Percentiles rank a stretch among this genome's conserved stretches.
Conservation (phyloP, 371 early-diverging fungal species). For the Actinomucor elegans region DNA sequence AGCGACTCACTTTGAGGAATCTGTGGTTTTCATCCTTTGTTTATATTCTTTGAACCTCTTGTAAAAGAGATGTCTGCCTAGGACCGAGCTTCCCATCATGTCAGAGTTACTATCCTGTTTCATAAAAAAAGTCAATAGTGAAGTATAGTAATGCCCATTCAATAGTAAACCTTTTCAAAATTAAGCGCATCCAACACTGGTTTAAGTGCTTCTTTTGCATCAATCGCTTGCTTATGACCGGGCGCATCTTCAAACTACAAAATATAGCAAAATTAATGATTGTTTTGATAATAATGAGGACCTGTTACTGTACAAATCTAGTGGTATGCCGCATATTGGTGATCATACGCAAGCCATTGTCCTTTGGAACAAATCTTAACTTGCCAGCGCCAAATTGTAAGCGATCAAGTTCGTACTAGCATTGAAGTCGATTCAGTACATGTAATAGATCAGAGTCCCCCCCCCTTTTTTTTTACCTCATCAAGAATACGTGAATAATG, state of each 20-base stretch:
- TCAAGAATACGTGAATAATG: background rate
- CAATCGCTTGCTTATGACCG: background rate
- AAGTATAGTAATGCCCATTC: background rate
- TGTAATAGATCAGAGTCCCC: too few species aligned
- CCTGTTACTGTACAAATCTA: constrained; percentile 10
- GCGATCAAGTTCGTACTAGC: too few species aligned
- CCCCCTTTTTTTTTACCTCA: too few species aligned
- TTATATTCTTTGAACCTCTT: constrained; percentile 51
- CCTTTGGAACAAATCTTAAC: constrained; percentile 9
- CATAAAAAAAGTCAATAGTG: background rate
- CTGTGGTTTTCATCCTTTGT: background rate
- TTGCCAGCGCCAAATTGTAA: constrained; percentile 7
- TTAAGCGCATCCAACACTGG: constrained; percentile 30
- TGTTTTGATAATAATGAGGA: too few species aligned
- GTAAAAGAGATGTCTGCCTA: constrained; percentile 59
- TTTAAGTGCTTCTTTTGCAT: constrained; percentile 1
- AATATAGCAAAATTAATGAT: too few species aligned
- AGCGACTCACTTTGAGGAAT: constrained; percentile 1
- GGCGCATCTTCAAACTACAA: too few species aligned
- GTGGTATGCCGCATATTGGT: constrained; percentile 31
- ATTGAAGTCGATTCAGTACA: too few species aligned
- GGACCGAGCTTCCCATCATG: constrained; percentile 48
- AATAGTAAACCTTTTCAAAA: constrained; percentile 44
- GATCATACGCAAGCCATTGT: constrained; percentile 10
- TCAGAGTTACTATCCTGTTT: constrained; percentile 18